Evolutionary conservation across 2,329 filamentous ascomycete genomes (phyloP), one percentile per base, ranked within the genome.

Genomic region (Alternaria ethzedia): DNA sequence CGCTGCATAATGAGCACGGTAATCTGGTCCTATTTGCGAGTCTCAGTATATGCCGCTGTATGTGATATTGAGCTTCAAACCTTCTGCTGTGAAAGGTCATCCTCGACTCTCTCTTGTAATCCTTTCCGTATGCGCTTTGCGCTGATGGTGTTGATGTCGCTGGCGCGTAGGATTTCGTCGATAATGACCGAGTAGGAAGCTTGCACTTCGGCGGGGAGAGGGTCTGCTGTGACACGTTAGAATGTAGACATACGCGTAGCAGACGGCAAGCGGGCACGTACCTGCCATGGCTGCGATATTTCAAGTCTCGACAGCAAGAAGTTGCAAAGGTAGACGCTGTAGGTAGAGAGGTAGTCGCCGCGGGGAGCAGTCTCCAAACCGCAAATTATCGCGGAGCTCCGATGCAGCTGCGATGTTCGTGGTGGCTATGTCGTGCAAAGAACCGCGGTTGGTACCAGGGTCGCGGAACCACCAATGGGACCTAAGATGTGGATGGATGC

Each of bases 41-140:
- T 45, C 20, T 76, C 57, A 75, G 69, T 56, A 45, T 56, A 41
- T 44, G 47, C n/a, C 21, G 28, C 15, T n/a, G 23, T 11, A 52
- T 43, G 28, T 10, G 7, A 15, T 50, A 30, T 36, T 75, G 11
- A 10, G 30, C 28, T n/a, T 54, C 30, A 56, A 75, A 89, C 88
- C 84, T 90, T 90, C 70, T 89, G 85, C 56, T 84, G 83, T 56
- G 86, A 84, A 69, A 90, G 84, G 78, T 90, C 88, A 81, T 88
- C 83, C 72, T 86, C 84, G 57, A 90, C 84, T 64, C 81, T 81
- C 71, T 86, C 86, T 74, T 90, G 87, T 44, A 90, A 81, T 26
- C 86, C 86, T 77, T 87, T 88, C 68, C 88, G 86, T 77, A 90
- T 89, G 70, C 84, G 83, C 80, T 90, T 90, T 63, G 87, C 87